A percentile compares a stretch with the other conserved stretches of the same genome.
Evolutionary conservation across 2,329 filamentous ascomycete species (phyloP).

Genomic region (Aspergillus calidoustus): DNA sequence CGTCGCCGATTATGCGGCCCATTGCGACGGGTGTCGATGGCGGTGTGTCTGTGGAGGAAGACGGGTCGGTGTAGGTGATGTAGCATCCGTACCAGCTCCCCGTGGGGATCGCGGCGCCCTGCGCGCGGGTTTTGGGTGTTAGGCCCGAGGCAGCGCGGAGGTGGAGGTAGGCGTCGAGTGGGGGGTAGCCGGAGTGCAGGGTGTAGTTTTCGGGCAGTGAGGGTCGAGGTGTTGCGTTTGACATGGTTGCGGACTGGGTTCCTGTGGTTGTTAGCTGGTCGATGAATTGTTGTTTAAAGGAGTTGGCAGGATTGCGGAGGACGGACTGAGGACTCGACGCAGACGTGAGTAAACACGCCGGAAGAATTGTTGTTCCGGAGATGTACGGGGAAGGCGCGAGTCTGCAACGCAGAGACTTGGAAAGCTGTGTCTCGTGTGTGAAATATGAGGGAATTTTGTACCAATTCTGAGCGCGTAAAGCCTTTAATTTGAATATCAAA

Average conservation of each 20-base stretch:
- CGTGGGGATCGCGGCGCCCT: constrained; percentile 40
- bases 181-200: constrained; percentile 41
- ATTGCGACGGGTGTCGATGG: constrained; percentile 47
- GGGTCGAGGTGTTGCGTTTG: not conserved
- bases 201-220: constrained; percentile 42
- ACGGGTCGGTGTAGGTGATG: constrained; percentile 38
- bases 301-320: not conserved
- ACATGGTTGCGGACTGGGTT: not conserved
- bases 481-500: not conserved
- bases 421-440: not conserved
- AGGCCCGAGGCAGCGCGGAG: constrained; percentile 46
- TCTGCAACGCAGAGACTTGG: not conserved
- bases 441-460: not conserved
- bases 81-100: constrained; percentile 53
- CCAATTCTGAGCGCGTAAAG: not conserved
- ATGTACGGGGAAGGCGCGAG: not conserved
- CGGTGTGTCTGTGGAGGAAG: too few species aligned
- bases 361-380: not conserved
- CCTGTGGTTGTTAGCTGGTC: not conserved
- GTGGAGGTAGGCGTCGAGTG: constrained; percentile 41
- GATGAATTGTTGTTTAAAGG: not conserved
- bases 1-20: constrained; percentile 58
- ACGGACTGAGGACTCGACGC: too few species aligned
- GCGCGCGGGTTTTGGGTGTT: constrained; percentile 41
- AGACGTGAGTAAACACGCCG: not conserved